phyloP scores from a whole-genome alignment of 208 protist genomes.

The Acanthamoeba lenticulata region DNA sequence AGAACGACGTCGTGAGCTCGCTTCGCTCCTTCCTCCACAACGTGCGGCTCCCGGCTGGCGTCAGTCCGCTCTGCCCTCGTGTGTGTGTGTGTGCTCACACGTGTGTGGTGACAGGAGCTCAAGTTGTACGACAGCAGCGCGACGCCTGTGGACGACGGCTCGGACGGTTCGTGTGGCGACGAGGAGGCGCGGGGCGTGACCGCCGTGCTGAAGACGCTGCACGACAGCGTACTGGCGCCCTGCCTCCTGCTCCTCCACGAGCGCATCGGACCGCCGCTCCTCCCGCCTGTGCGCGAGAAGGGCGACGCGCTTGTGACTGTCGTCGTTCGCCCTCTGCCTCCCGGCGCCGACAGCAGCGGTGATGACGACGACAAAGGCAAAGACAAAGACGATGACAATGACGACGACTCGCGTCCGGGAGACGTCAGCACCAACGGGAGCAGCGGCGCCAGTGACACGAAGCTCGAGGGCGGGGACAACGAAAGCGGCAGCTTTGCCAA shows the following conservation, averaged over 20 bases:
- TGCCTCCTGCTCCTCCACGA: background rate
- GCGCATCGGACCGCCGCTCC: background rate
- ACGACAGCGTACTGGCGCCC: background rate
- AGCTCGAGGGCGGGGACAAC: background rate
- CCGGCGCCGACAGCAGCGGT: no score
- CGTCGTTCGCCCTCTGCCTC: background rate
- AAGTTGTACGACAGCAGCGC: background rate
- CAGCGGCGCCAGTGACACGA: background rate
- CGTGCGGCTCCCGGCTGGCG: background rate
- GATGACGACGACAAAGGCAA: no score
- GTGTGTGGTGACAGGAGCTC: background rate
- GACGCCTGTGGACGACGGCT: no score
- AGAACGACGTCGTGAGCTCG: background rate
- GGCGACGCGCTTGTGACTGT: background rate
- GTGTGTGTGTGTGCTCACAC: background rate
- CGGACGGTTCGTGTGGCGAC: no score
- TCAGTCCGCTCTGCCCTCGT: no score
- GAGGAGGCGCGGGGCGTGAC: background rate
- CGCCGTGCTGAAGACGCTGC: background rate
- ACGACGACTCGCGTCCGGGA: no score
- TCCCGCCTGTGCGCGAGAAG: background rate
- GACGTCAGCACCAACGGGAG: background rate
- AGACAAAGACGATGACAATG: no score
- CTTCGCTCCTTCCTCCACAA: background rate
- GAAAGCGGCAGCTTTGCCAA: background rate